Evolutionary conservation across 768 basidiomycete genomes (phyloP), one percentile per base, ranked within the genome.

Genomic region (Pulveroboletus sp.): DNA sequence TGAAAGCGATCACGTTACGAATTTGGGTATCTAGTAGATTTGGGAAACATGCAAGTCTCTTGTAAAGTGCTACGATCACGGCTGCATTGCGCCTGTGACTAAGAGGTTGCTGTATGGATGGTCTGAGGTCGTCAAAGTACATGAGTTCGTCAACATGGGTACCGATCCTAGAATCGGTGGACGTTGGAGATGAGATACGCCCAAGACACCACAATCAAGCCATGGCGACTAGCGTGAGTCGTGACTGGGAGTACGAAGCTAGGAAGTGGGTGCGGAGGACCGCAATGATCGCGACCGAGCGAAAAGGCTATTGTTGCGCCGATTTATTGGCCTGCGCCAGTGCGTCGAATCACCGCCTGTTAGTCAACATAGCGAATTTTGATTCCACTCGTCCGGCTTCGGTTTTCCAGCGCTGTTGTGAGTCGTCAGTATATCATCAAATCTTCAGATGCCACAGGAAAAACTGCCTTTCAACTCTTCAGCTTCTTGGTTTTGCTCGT

Each of bases 401-500:
- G 84, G 41, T 79, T 73, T 71, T 89, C 87, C 21, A 87, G 68
- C 15, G 85, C 85, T 89, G 37, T 46, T 14, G 8, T 2, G 41
- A 1, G 26, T 42, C 21, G 49, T 53, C 9, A 47, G 37, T 28
- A 46, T 36, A 14, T 33, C 27, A 27, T 45, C 21, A 18, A 21
- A 47, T 37, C 30, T 6, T n/a, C 15, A 46, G 8, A 30, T 28
- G 26, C 4, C 8, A 39, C 55, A 37, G 47, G 15, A 28, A 37
- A 28, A 2, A 26, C 1, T 49, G 85, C 88, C 86, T 79, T 82
- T 88, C 58, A 87, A 60, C 61, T 89, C 88, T 64, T 90, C 88
- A 4, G 79, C 85, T 69, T 91, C 90, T 67, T 92, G 91, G 31
- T 86, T 85, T 59, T 92, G 90, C 62, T 92, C 91, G 55, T 92